phyloP scores from a whole-genome alignment of 1,139 yeast species.

The Zygotorulaspora mrakii region DNA sequence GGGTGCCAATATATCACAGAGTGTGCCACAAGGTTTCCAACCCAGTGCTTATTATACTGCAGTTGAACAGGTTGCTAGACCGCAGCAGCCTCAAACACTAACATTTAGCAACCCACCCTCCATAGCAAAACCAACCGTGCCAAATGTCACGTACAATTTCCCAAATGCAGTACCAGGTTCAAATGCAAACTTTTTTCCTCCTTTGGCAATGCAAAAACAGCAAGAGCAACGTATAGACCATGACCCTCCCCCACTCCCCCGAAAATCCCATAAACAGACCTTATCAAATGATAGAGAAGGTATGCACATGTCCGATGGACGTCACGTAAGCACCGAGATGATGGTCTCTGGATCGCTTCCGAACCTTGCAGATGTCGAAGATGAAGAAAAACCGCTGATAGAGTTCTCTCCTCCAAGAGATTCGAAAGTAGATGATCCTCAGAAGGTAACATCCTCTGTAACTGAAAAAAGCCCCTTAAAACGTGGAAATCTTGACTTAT shows the following conservation, averaged over 20 bases:
- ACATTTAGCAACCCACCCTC: slow-evolving; percentile 6
- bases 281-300: not conserved
- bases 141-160: slow-evolving; percentile 4
- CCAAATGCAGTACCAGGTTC: slow-evolving; percentile 3
- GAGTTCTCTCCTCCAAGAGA: slow-evolving; percentile 16
- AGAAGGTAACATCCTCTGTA: not conserved
- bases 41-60: slow-evolving; percentile 3
- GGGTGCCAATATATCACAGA: slow-evolving; percentile 4
- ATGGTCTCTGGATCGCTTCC: not conserved
- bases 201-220: slow-evolving; percentile 1
- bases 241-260: slow-evolving; percentile 3
- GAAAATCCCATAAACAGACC: slow-evolving; percentile 5
- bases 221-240: slow-evolving; percentile 1
- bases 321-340: not conserved
- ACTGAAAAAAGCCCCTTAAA: slow-evolving; percentile 6
- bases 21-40: slow-evolving; percentile 1
- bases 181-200: slow-evolving; percentile 6
- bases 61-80: slow-evolving; percentile 1
- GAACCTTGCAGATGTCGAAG: not conserved
- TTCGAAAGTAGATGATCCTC: not conserved
- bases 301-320: not conserved
- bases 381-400: slow-evolving; percentile 13
- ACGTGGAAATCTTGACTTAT: slow-evolving; percentile 20
- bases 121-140: not conserved
- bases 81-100: slow-evolving; percentile 5